phyloP scores from a whole-genome alignment of 129 eudicot species.

The Centella asiatica region DNA sequence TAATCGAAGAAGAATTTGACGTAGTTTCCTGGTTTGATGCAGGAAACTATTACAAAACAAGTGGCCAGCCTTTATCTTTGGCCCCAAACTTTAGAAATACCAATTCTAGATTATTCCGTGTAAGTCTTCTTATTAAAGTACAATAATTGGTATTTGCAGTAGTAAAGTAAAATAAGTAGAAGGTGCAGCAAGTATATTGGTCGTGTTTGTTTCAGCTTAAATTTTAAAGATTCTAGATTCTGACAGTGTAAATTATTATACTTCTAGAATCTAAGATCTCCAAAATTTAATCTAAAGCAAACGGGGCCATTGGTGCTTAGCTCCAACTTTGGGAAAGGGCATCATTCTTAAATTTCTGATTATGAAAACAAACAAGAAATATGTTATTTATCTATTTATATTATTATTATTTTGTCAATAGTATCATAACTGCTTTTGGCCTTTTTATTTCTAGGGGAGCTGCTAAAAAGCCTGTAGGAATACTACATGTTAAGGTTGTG shows the following conservation, averaged over 20 bases:
- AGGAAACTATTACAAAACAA: conserved; percentile 48
- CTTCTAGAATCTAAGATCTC: too few species aligned
- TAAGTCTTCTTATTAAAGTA: conserved; percentile 31
- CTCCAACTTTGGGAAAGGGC: not conserved
- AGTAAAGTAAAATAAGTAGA: not conserved
- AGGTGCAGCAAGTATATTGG: not conserved
- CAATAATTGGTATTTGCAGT: not conserved
- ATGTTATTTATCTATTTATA: too few species aligned
- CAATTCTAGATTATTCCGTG: conserved; percentile 55
- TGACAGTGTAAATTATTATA: too few species aligned
- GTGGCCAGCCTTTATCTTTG: conserved; percentile 56
- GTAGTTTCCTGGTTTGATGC: conserved; percentile 22
- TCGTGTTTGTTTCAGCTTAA: too few species aligned
- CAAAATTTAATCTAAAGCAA: too few species aligned
- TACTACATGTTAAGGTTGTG: conserved; percentile 48
- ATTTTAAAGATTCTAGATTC: too few species aligned
- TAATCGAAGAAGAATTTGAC: conserved; percentile 18
- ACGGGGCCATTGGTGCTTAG: not conserved
- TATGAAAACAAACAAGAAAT: too few species aligned
- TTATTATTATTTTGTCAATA: not conserved
- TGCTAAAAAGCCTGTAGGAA: conserved; percentile 52
- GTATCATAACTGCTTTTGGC: not conserved
- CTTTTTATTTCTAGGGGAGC: conserved; percentile 30
- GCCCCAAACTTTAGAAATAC: conserved; percentile 56
- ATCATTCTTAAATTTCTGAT: not conserved